These are phyloP conservation scores for Gaertneriomyces semiglobifer DNA, from an alignment of 192 early-diverging fungal genomes.

Conservation along the genomic window DNA sequence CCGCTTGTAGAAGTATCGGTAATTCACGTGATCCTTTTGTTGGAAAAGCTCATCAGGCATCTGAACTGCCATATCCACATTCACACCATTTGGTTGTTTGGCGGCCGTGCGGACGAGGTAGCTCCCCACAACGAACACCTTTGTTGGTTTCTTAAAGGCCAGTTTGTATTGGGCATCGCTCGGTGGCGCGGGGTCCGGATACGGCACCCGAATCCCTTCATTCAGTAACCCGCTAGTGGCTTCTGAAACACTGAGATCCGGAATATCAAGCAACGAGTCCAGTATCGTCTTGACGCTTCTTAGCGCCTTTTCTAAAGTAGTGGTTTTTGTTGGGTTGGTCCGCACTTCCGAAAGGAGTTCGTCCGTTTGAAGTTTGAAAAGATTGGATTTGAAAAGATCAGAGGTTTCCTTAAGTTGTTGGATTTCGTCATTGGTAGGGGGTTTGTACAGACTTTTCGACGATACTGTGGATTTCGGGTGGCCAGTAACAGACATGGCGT, in stretches of 20 bases:
- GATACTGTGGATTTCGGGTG: constrained; percentile 39
- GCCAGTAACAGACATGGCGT: constrained; percentile 22
- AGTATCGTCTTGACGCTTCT: constrained; percentile 67
- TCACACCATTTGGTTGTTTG: constrained; percentile 57
- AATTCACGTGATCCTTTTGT: constrained; percentile 91
- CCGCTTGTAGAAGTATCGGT: constrained; percentile 93
- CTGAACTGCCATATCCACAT: constrained; percentile 86
- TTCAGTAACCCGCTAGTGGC: background rate
- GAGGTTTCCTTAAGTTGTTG: constrained; percentile 77
- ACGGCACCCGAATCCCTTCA: constrained; percentile 67
- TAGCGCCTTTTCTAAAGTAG: constrained; percentile 61
- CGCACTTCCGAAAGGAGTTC: constrained; percentile 69
- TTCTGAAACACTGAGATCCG: constrained; percentile 45
- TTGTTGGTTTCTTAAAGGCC: constrained; percentile 68
- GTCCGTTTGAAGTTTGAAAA: constrained; percentile 86
- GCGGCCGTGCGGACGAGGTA: constrained; percentile 76
- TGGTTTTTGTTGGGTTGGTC: constrained; percentile 56
- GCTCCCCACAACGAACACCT: constrained; percentile 81
- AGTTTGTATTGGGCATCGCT: constrained; percentile 73
- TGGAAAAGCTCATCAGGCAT: constrained; percentile 86
- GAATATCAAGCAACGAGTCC: constrained; percentile 53
- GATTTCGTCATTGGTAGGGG: constrained; percentile 76
- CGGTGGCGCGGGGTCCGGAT: constrained; percentile 51
- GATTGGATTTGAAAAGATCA: constrained; percentile 82
- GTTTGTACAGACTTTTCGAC: constrained; percentile 20